Evolutionary conservation across 805 yeast genomes (phyloP), one percentile per base, ranked within the genome.

Genomic region (Metschnikowia gelsemii): DNA sequence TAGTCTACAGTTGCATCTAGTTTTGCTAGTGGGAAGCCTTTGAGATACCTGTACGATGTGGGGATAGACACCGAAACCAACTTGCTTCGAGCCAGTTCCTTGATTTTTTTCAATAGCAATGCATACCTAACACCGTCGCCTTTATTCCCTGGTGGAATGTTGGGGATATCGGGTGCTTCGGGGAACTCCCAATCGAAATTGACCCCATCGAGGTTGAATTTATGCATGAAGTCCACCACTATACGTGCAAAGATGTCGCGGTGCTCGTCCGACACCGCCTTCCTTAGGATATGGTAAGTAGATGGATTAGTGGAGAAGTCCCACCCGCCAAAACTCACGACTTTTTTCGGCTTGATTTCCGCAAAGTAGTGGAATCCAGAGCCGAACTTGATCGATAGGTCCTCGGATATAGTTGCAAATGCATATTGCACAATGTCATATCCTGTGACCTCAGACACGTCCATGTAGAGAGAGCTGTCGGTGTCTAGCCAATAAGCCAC

Each of bases 291-390:
- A 31, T 31, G 4, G 21, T 31, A 31, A 3, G 33, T 31, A 7
- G 33, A 31, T 3, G 24, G 24, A 7, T 12, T 20, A 4, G 33
- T 31, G 16, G 33, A 31, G 20, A 19, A 20, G 16, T 31, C 33
- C 33, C 33, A 31, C 24, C 33, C 33, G 6, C 33, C 33, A 19
- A 31, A 31, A 31, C 25, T 31, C 8, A 31, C 20, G 24, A 31
- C 33, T 12, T 31, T 31, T 12, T 31, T 31, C 3, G 33, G 8
- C 3, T 12, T 8, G 5, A 31, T 31, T 6, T 5, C 20, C 24
- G 11, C 4, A 13, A 31, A 31, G 5, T 19, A 4, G 18, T 31
- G 5, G 11, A 31, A 31, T 5, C 33, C 33, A 19, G 18, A 12
- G 3, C 33, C 33, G 4, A 31, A 22, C 8, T 17, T 8, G 9